Conservation (phyloP, 2,329 filamentous ascomycete species). For the Xylaria sp. region DNA sequence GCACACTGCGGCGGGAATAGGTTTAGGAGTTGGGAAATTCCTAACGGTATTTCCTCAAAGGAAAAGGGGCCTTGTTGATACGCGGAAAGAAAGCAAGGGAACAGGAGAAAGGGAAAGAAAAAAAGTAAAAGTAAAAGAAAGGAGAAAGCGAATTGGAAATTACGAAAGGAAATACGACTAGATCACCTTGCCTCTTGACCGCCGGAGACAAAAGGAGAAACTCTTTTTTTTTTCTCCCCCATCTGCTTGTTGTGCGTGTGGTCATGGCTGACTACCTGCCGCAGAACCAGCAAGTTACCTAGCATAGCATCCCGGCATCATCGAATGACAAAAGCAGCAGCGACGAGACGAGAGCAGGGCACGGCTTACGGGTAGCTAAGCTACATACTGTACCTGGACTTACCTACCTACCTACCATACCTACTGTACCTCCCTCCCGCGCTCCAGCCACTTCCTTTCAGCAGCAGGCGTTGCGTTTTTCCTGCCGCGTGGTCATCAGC, state of each 20-base stretch:
- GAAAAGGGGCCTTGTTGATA: neutral
- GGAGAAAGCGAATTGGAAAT: constrained; percentile 2
- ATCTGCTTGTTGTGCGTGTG: constrained; percentile 11
- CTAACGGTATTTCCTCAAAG: too few species aligned
- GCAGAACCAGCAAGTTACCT: neutral
- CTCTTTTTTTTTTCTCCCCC: neutral
- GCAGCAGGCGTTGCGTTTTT: neutral
- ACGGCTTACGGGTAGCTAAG: neutral
- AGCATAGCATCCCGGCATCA: constrained; percentile 11
- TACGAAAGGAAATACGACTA: neutral
- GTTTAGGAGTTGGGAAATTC: constrained; percentile 6
- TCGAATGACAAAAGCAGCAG: neutral
- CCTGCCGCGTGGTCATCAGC: constrained; percentile 32
- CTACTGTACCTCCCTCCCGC: neutral
- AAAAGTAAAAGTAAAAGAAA: neutral
- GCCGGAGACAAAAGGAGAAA: neutral
- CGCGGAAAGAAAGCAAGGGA: neutral
- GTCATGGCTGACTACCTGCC: constrained; percentile 6
- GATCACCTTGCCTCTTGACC: neutral
- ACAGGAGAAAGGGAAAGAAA: neutral
- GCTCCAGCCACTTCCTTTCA: neutral
- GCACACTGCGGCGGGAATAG: neutral
- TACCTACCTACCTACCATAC: neutral
- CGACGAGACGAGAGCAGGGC: neutral
- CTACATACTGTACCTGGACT: neutral